Evolutionary conservation across 768 basidiomycete genomes (phyloP), one percentile per base, ranked within the genome.

Genomic region (Coprinopsis sp.): DNA sequence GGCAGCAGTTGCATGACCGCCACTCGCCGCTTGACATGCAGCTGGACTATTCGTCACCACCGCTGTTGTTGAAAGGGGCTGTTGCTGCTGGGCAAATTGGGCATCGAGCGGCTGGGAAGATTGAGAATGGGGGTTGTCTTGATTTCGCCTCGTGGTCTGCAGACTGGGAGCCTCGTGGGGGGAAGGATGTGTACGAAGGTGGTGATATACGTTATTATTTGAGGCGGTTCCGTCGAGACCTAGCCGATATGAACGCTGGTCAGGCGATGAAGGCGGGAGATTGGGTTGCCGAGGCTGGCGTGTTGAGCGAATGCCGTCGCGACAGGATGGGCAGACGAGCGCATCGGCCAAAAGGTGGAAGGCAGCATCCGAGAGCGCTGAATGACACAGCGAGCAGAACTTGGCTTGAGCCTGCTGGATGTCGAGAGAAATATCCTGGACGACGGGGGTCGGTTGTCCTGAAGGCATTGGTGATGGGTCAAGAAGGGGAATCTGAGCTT

Each of bases 331-430:
- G 30, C 30, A 19, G 19, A 42, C 38, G 38, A 23, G 38, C 10
- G 38, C 38, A 8, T 58, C 51, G 29, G 52, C 61, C 12, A 55
- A 46, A 41, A 57, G 53, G 33, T 61, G 49, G 39, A 58, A 58
- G 45, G 56, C 54, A 14, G 59, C 54, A 58, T 74, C 72, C 30
- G 66, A 58, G 42, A 74, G 63, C 19, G 66, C 65, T 33, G 64
- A 65, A 33, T 72, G 69, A 51, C 77, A 78, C 14, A 63, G 59
- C 8, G 69, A 56, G 54, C 77, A 78, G 49, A 74, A 54, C 61
- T 76, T 74, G 39, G 58, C 14, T 29, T 42, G 40, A 11, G 40
- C 57, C 58, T 74, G 71, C 14, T 54, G 50, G 21, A 60, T 59
- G 34, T 66, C 62, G 37, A 53, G 59, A 33, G 57, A 58, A 34